Conservation (phyloP, 257 asterid genomes). For the Petunia secreta region DNA sequence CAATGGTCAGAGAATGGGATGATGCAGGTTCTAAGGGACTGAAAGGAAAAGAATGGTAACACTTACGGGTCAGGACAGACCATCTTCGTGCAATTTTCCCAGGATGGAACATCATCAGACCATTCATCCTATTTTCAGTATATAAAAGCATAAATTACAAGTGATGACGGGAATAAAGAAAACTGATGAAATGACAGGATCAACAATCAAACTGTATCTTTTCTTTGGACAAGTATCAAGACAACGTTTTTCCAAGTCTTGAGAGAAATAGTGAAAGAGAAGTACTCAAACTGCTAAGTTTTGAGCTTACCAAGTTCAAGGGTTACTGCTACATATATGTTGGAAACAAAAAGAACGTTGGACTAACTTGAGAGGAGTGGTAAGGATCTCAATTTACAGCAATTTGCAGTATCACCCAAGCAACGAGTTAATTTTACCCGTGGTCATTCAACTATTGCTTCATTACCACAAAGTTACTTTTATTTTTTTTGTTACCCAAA, state of each 20-base stretch:
- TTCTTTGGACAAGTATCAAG: background rate
- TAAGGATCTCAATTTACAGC: background rate
- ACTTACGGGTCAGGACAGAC: conserved; percentile 93
- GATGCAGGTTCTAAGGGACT: background rate
- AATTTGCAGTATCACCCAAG: background rate
- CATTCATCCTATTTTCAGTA: conserved; percentile 50
- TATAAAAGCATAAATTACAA: conserved; percentile 20
- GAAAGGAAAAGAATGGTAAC: background rate
- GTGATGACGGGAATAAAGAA: background rate
- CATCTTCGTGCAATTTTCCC: conserved; percentile 57
- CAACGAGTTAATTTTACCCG: no score
- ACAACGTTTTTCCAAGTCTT: background rate
- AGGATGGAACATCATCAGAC: conserved; percentile 43
- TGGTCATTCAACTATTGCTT: no score
- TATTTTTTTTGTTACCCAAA: no score
- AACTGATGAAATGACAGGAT: conserved; percentile 24
- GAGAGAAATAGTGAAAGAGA: background rate
- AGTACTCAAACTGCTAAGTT: background rate
- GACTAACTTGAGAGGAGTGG: background rate
- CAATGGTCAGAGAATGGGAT: background rate
- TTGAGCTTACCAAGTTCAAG: background rate
- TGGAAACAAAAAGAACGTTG: background rate
- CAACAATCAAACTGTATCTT: conserved; percentile 14
- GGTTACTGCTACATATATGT: background rate
- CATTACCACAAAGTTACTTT: no score